These are phyloP conservation scores for Tetrapisispora arboricola DNA, from an alignment of 805 yeast species.

Conservation along the genomic window DNA sequence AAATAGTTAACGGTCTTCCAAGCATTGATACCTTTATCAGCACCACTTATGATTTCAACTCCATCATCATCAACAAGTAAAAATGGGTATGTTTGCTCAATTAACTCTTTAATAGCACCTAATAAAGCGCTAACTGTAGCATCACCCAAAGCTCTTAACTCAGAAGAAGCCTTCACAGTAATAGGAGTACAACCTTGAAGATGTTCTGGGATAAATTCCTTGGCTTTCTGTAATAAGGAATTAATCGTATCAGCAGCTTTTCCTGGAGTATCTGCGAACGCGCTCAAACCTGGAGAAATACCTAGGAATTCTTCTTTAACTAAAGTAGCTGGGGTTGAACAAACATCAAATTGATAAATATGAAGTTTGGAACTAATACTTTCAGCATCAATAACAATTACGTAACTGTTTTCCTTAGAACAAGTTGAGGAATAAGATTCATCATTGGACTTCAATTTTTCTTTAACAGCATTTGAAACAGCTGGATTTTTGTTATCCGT, in stretches of 20 bases:
- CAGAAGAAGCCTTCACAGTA: slow-evolving; percentile 97
- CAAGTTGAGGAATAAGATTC: slow-evolving; percentile 16
- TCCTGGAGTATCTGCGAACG: slow-evolving; percentile 64
- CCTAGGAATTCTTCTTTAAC: slow-evolving; percentile 73
- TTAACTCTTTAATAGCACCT: slow-evolving; percentile 61
- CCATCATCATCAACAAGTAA: slow-evolving; percentile 84
- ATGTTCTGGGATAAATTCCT: slow-evolving; percentile 63
- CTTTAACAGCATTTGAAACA: slow-evolving; percentile 21
- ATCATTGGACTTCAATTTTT: slow-evolving; percentile 1
- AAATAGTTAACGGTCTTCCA: slow-evolving; percentile 96
- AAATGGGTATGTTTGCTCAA: slow-evolving; percentile 79
- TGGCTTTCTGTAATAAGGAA: slow-evolving; percentile 65
- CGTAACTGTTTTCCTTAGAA: slow-evolving; percentile 49
- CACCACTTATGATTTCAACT: slow-evolving; percentile 87
- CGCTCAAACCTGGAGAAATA: slow-evolving; percentile 87
- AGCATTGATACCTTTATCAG: slow-evolving; percentile 95
- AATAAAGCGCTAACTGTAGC: slow-evolving; percentile 63
- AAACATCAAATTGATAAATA: slow-evolving; percentile 82
- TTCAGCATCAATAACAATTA: slow-evolving; percentile 95
- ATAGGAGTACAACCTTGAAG: slow-evolving; percentile 79
- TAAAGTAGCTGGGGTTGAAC: slow-evolving; percentile 74
- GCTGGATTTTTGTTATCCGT: slow-evolving; percentile 16
- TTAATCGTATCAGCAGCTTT: slow-evolving; percentile 91
- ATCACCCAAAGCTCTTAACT: slow-evolving; percentile 76
- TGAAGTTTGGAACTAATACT: slow-evolving; percentile 96